These are phyloP conservation scores for Helianthus annuus DNA, from an alignment of 129 eudicot species.

Conservation along the genomic window HanXRQr2.0-SUNRISE NC_035438.2:16303929-16304428, in stretches of 20 bases:
- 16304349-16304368: not conserved
- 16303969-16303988: too few species aligned
- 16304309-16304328: not conserved
- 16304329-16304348: not conserved
- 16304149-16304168: not conserved
- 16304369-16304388: not conserved
- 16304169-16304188: not conserved
- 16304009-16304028: too few species aligned
- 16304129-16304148: not conserved
- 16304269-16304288: not conserved
- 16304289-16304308: not conserved
- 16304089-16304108: not conserved
- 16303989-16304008: too few species aligned
- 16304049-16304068: not conserved
- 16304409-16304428: not conserved
- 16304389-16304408: not conserved
- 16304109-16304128: not conserved
- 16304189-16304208: not conserved
- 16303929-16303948: too few species aligned
- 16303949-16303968: too few species aligned
- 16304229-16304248: not conserved
- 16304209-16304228: not conserved
- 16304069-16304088: not conserved
- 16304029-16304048: not conserved
- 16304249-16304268: not conserved